phyloP scores from a whole-genome alignment of 2,329 filamentous ascomycete species.

The Trichoderma atroviride region DNA sequence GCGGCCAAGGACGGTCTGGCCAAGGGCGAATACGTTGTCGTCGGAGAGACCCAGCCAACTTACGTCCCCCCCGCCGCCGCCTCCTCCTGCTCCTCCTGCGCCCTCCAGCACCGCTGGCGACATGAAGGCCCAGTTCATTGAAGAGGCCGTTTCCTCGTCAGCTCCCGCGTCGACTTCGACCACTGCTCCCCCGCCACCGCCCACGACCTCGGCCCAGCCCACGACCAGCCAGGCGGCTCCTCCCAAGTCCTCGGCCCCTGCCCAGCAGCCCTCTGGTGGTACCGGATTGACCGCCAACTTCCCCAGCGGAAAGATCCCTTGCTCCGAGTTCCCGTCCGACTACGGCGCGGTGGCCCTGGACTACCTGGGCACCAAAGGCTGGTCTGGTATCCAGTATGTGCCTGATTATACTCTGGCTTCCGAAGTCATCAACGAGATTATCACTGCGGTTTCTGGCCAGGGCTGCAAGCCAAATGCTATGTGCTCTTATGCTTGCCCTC shows the following conservation, averaged over 20 bases:
- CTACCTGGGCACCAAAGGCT: conserved; percentile 73
- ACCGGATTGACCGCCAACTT: conserved; percentile 69
- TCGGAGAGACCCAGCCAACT: conserved; percentile 60
- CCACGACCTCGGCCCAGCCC: conserved; percentile 28
- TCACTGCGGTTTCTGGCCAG: conserved; percentile 62
- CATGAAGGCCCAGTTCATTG: conserved; percentile 54
- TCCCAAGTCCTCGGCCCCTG: conserved; percentile 17
- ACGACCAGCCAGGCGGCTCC: conserved; percentile 36
- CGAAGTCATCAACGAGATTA: conserved; percentile 64
- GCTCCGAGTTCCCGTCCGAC: conserved; percentile 71
- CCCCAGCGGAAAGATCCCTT: conserved; percentile 72
- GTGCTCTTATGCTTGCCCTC: conserved; percentile 93
- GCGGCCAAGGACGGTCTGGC: conserved; percentile 73
- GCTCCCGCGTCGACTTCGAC: conserved; percentile 33
- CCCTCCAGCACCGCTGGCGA: conserved; percentile 38
- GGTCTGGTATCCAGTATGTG: conserved; percentile 74
- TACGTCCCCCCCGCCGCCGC: conserved; percentile 51
- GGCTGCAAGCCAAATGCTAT: conserved; percentile 66
- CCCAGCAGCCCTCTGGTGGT: conserved; percentile 22
- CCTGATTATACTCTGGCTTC: conserved; percentile 54
- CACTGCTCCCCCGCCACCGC: conserved; percentile 21
- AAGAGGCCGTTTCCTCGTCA: conserved; percentile 36
- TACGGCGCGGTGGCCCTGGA: conserved; percentile 76
- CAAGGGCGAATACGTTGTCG: conserved; percentile 69
- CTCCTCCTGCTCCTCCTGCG: conserved; percentile 32